A percentile compares a stretch with the other conserved stretches of the same genome.
These are phyloP conservation scores for Plenodomus tracheiphilus DNA, from an alignment of 2,329 filamentous ascomycete species.

Conservation along the genomic window DNA sequence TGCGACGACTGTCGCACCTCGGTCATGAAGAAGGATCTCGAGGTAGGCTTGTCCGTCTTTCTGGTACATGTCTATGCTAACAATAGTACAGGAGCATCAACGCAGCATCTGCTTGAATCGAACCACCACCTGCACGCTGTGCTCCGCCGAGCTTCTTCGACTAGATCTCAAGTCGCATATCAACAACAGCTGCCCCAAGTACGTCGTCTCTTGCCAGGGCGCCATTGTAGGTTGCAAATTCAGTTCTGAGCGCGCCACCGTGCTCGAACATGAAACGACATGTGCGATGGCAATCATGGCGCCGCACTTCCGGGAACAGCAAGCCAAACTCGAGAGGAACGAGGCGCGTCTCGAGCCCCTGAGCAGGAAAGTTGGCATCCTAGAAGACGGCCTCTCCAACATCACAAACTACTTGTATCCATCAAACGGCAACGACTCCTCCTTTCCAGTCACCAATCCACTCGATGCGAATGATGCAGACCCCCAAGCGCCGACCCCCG, in stretches of 20 bases:
- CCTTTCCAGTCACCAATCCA: constrained; percentile 38
- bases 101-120: constrained; percentile 56
- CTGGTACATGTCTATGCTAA: constrained; percentile 35
- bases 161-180: constrained; percentile 48
- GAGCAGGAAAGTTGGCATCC: constrained; percentile 48
- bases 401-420: constrained; percentile 50
- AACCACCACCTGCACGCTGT: constrained; percentile 49
- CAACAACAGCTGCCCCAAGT: constrained; percentile 47
- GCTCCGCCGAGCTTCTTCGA: constrained; percentile 46
- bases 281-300: constrained; percentile 54
- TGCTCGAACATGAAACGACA: constrained; percentile 45
- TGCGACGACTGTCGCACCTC: constrained; percentile 58
- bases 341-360: constrained; percentile 50
- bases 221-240: constrained; percentile 49
- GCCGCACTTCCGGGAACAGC: constrained; percentile 49
- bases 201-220: constrained; percentile 50
- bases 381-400: constrained; percentile 49
- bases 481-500: constrained; percentile 41
- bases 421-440: constrained; percentile 34
- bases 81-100: constrained; percentile 44
- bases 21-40: constrained; percentile 59
- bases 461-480: constrained; percentile 37
- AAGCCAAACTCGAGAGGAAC: constrained; percentile 48
- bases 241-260: constrained; percentile 43
- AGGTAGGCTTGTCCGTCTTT: constrained; percentile 38